Base-by-base conservation (phyloP, 148 eudicot species). In the Mesembryanthemum crystallinum region DNA sequence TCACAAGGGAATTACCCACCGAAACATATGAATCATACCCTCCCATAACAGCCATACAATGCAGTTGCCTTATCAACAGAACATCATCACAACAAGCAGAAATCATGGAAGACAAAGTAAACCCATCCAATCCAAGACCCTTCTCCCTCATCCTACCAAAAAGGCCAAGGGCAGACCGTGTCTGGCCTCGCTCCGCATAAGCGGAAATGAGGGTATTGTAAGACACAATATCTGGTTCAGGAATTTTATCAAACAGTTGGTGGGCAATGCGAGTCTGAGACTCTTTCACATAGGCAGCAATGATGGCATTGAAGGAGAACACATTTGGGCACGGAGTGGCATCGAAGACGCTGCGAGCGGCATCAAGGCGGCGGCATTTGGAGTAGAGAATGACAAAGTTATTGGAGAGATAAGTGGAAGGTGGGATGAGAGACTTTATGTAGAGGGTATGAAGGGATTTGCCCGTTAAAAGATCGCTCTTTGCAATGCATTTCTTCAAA, bases 301-400 rank as follows among this genome's bases (percentile, higher is more conserved):
- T 78, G 18, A 92, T 84, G 83, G 90, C 79, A 64, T 92, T 92
- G 89, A 75, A 89, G 60, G 97, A 86, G 78, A 89, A 92, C 49
- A 89, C 88, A 71, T 92, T 92, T 79, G 93, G 97, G 77, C 18
- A 59, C n/a, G 74, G 70, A 49, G 77, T 84, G 66, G 78, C 42
- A 23, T 83, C 75, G 77, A 92, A 92, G 74, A 77, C 84, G 0
- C 49, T 80, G 12, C 83, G 87, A 68, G 97, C 94, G 9, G 87
- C 68, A 58, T 79, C 13, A 43, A 92, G 83, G 52, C 65, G 85
- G 82, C 87, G 76, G 76, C 92, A 92, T 79, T 87, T 89, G 80
- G 97, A 88, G 89, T 92, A 92, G 64, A 92, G 87, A 79, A 92
- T 83, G 75, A 89, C 83, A 86, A 92, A 92, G 78, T 92, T 94